Base-by-base conservation (phyloP, 1,139 yeast genomes). In the Saccharomyces hybrid region DNA sequence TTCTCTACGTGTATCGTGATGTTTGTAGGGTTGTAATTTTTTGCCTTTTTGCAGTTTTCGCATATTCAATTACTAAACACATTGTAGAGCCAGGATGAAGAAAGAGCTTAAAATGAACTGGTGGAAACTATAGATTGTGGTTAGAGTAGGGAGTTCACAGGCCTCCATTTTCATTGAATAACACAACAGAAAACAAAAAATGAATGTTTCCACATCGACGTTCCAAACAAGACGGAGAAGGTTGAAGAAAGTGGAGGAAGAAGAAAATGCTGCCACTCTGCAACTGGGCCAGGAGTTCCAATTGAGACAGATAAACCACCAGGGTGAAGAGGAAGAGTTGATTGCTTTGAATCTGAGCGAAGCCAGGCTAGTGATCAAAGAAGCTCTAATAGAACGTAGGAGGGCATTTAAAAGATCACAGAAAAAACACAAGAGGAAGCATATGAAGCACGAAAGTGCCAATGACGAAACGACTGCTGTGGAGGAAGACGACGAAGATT, bases 281-380 rank as follows among this genome's bases (percentile, higher is more conserved):
- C 87, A 87, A 67, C 78, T 93, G 54, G 99, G 99, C 4, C 93
- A 96, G 28, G 98, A 93, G 73, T 93, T 93, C 68, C 95, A 86
- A 65, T 73, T 86, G 56, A 80, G 80, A 50, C 97, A 90, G 70
- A 75, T 86, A 52, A 86, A 89, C 57, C 93, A 90, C 71, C 82
- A 81, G 53, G 97, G 97, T 27, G 82, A 83, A 56, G 82, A 80
- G 56, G 86, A 84, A 57, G 88, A 84, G 61, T 76, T 93, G 57
- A 86, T 88, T 61, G 89, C 98, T 1, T 76, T 93, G 60, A 91
- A 91, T 70, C 74, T 90, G 53, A 85, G 95, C 28, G 98, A 93
- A 68, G 91, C 98, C 1, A 78, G 98, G 63, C 78, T 93, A 58
- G 78, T 93, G 64, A 88, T 93, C 60, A 84, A 96, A 72, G 95